A percentile compares a stretch with the other conserved stretches of the same genome.
These are phyloP conservation scores for Andrographis paniculata DNA, from an alignment of 305 asterid species.

Conservation along the genomic window DNA sequence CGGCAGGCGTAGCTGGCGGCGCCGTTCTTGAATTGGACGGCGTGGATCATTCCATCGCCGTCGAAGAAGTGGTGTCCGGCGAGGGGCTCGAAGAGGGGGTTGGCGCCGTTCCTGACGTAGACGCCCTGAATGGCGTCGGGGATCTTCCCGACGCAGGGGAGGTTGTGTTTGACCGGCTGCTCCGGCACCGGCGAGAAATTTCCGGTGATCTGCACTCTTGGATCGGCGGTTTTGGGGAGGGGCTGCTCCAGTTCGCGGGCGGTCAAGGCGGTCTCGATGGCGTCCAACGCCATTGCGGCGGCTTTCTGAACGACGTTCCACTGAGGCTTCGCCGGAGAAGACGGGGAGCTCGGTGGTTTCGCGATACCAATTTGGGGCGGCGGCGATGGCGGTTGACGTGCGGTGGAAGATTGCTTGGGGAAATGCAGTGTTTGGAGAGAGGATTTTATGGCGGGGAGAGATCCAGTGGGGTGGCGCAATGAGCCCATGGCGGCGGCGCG, in stretches of 20 bases:
- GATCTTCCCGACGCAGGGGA: slow-evolving; percentile 55
- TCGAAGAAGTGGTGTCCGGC: slow-evolving; percentile 96
- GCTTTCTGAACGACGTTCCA: slow-evolving; percentile 71
- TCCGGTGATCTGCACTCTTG: slow-evolving; percentile 74
- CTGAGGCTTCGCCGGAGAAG: slow-evolving; percentile 23
- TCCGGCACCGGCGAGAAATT: slow-evolving; percentile 91
- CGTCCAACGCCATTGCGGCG: slow-evolving; percentile 74
- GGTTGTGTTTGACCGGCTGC: slow-evolving; percentile 44
- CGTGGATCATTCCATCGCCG: slow-evolving; percentile 95
- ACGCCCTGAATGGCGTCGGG: slow-evolving; percentile 62
- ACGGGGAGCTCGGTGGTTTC: not conserved
- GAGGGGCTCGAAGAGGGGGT: slow-evolving; percentile 69
- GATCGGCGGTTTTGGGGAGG: slow-evolving; percentile 84
- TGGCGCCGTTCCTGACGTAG: slow-evolving; percentile 85
- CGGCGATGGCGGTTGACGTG: slow-evolving; percentile 13
- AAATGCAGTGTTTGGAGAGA: slow-evolving; percentile 50
- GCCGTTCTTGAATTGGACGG: slow-evolving; percentile 54
- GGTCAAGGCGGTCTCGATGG: slow-evolving; percentile 53
- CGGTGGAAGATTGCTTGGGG: slow-evolving; percentile 34
- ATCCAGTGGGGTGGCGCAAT: slow-evolving; percentile 6
- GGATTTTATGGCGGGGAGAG: slow-evolving; percentile 23
- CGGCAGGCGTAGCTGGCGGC: slow-evolving; percentile 69
- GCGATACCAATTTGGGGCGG: slow-evolving; percentile 7
- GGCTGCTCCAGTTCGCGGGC: slow-evolving; percentile 54
- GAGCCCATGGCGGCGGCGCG: slow-evolving; percentile 6